Evolutionary conservation across 768 basidiomycete genomes (phyloP), one percentile per base, ranked within the genome.

Genomic region (Tylopilus felleus): DNA sequence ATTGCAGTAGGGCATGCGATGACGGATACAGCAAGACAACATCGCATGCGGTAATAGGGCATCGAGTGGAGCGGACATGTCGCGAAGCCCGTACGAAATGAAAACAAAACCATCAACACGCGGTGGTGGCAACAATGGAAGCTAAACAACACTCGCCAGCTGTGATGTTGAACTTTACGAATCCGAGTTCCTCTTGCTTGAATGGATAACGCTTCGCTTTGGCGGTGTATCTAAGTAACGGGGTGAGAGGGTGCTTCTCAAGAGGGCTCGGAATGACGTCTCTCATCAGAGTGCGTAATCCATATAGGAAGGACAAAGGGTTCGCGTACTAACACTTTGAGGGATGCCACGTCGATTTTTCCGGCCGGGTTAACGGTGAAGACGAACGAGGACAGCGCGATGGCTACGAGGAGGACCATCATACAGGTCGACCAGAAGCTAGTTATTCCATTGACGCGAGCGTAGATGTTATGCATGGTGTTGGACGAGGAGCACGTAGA

Each of bases 151-250:
- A 64, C 81, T 60, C 62, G 89, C 93, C 93, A 41, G 90, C 88
- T 42, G 80, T 81, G 47, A 91, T 73, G 68, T 93, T 86, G 74
- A 94, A 93, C 65, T 86, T 81, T 35, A 91, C 80, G 65, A 90
- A 87, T 1, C 87, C 86, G 52, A 86, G 77, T 60, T 95, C 92
- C 63, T 89, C 84, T 61, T 85, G 79, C 57, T 76, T 78, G 60
- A 73, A 79, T 5, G 78, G 73, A 68, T 84, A 83, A 44, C 82
- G 77, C 54, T 81, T 75, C 38, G 77, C 73, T 58, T 74, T 80
- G 52, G 72, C 74, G 57, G 69, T 78, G 61, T 68, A 80, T 44
- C 83, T 83, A 48, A 0, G 48, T 7, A 47, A 49, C 57, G 46
- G 56, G 33, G 35, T 66, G 35, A 66, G 65, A 46, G 19, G 25